Conservation (phyloP, 73 alveolate species). For the Tetrahymena thermophila region DNA sequence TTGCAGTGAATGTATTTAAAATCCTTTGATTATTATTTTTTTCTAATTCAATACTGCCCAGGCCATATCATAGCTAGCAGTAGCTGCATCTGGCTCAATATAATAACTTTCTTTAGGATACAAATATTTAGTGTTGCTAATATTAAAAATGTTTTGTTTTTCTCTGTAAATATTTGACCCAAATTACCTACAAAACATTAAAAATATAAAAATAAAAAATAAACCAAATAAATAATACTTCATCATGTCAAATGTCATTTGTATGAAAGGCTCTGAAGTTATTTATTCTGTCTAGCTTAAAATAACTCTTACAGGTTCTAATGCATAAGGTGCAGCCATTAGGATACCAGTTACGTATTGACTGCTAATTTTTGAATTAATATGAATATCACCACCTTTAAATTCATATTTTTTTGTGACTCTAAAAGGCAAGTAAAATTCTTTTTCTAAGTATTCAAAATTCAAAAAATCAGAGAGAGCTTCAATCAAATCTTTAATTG, state of each 20-base stretch:
- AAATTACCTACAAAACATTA: background rate
- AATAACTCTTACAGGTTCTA: constrained; percentile 1
- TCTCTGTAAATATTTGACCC: constrained; percentile 9
- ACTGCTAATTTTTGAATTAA: constrained; percentile 21
- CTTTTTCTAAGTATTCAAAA: constrained; percentile 1
- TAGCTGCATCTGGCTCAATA: constrained; percentile 41
- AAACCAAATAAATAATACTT: background rate
- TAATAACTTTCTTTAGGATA: background rate
- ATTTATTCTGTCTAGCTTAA: background rate
- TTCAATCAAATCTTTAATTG: constrained; percentile 29
- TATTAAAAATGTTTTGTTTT: background rate
- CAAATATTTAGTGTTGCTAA: background rate
- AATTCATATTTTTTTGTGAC: background rate
- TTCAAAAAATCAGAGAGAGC: constrained; percentile 4
- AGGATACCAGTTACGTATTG: constrained; percentile 23
- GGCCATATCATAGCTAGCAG: constrained; percentile 18
- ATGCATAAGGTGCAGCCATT: constrained; percentile 25
- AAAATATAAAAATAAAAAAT: background rate
- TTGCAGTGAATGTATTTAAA: background rate
- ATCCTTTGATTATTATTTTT: constrained; percentile 2
- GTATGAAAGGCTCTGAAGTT: constrained; percentile 11
- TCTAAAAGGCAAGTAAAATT: constrained; percentile 5
- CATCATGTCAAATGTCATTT: constrained; percentile 34
- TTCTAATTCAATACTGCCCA: constrained; percentile 26
- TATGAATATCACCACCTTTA: constrained; percentile 1